Evolutionary conservation across 805 yeast genomes (phyloP).

Genomic region (Blastobotrys chiropterorum): DNA sequence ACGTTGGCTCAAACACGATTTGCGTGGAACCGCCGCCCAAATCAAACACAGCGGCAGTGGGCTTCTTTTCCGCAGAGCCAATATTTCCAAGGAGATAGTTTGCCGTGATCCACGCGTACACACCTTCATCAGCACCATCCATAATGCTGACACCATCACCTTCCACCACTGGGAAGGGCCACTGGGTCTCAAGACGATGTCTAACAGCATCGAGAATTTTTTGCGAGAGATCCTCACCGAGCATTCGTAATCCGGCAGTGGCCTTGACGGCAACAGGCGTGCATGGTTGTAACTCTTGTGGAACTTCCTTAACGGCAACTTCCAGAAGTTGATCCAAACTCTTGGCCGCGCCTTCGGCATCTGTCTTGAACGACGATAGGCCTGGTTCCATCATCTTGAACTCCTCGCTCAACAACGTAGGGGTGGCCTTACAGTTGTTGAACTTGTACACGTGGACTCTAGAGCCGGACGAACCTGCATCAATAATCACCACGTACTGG

Average conservation of each 20-base stretch:
- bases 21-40: slow-evolving; percentile 99
- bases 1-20: slow-evolving; percentile 94
- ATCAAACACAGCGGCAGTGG: slow-evolving; percentile 96
- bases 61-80: slow-evolving; percentile 62
- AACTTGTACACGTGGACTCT: slow-evolving; percentile 92
- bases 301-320: slow-evolving; percentile 70
- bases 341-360: slow-evolving; percentile 79
- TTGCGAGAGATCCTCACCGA: slow-evolving; percentile 69
- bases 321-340: slow-evolving; percentile 79
- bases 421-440: slow-evolving; percentile 80
- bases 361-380: slow-evolving; percentile 74
- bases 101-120: slow-evolving; percentile 97
- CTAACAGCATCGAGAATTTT: slow-evolving; percentile 74
- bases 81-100: slow-evolving; percentile 91
- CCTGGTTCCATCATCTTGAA: slow-evolving; percentile 93
- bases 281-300: slow-evolving; percentile 64
- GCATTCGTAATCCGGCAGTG: slow-evolving; percentile 88
- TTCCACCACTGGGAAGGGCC: slow-evolving; percentile 87
- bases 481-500: slow-evolving; percentile 86
- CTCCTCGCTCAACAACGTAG: slow-evolving; percentile 68
- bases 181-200: slow-evolving; percentile 64
- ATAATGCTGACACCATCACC: slow-evolving; percentile 85
- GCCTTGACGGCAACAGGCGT: slow-evolving; percentile 97
- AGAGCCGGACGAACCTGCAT: slow-evolving; percentile 97
- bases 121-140: slow-evolving; percentile 98